These are phyloP conservation scores for Citrus inodora DNA, from an alignment of 345 rosid genomes.

Conservation along the genomic window DNA sequence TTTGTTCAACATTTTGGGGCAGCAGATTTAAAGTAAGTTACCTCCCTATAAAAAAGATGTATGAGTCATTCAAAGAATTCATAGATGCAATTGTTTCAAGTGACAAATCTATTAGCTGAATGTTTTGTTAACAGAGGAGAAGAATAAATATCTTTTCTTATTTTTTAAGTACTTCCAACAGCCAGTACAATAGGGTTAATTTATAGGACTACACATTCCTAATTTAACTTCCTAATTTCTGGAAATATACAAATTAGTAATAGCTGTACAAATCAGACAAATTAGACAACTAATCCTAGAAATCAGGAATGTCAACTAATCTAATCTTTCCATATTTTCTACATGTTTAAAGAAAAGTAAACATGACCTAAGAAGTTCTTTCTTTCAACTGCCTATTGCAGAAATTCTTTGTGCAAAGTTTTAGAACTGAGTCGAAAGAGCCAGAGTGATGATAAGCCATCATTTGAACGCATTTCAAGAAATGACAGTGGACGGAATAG, in stretches of 20 bases:
- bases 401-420: constrained; percentile 30
- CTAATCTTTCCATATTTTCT: no score
- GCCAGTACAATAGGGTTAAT: no score
- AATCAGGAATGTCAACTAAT: no score
- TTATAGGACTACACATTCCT: no score
- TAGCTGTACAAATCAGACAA: no score
- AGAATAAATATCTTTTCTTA: no score
- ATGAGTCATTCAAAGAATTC: not conserved
- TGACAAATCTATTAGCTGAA: not conserved
- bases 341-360: not conserved
- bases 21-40: constrained; percentile 48
- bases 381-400: constrained; percentile 20
- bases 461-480: constrained; percentile 4
- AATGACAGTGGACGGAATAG: constrained; percentile 16
- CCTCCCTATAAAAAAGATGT: constrained; percentile 1
- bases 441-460: constrained; percentile 20
- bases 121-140: not conserved
- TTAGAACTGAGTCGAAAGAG: constrained; percentile 26
- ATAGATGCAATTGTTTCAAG: not conserved
- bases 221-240: no score
- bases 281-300: no score
- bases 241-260: no score
- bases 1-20: constrained; percentile 53
- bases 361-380: not conserved
- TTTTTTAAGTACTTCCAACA: no score